Evolutionary conservation across 768 basidiomycete genomes (phyloP), one percentile per base, ranked within the genome.

Genomic region (Trametes gibbosa): DNA sequence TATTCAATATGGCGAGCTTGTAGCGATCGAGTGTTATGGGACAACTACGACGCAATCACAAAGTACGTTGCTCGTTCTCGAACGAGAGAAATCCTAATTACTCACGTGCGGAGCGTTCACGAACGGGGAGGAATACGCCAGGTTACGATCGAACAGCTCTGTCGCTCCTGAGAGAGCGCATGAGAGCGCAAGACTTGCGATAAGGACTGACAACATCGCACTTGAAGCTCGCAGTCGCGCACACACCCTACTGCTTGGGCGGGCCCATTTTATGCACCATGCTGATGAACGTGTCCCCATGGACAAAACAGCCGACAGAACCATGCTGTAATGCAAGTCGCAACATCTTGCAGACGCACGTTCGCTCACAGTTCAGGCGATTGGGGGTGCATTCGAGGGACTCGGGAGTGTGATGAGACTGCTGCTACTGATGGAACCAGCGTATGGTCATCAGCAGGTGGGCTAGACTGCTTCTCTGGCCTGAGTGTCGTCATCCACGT

Each of bases 11-110:
- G 74, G 21, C 75, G 74, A n/a, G 70, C 65, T 45, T 78, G 70
- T 32, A 80, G 69, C 5, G 65, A 62, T 0, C 64, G 61, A 23
- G 74, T 79, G 58, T 80, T 69, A 43, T 74, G 71, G 14, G 73
- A 70, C 53, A 80, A 70, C 80, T 82, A 34, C 19, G 5, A 24
- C 2, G 17, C 2, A 8, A 57, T 14, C 10, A 32, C 10, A 9
- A 8, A 16, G 19, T 9, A 23, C 13, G 21, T 9, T 16, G 17
- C 13, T 27, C 10, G 27, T 17, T n/a, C 27, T 13, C 12, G 41
- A 14, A 32, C 3, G 32, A 8, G 9, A 47, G 40, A 13, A 6
- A 25, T 6, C n/a, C 12, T 24, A 21, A 9, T 7, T 3, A 40
- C 61, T 49, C 42, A 56, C 62, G 23, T 63, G 54, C 8, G 53